phyloP scores from a whole-genome alignment of 495 filamentous ascomycete species.

The Schizothecium vesticola region DNA sequence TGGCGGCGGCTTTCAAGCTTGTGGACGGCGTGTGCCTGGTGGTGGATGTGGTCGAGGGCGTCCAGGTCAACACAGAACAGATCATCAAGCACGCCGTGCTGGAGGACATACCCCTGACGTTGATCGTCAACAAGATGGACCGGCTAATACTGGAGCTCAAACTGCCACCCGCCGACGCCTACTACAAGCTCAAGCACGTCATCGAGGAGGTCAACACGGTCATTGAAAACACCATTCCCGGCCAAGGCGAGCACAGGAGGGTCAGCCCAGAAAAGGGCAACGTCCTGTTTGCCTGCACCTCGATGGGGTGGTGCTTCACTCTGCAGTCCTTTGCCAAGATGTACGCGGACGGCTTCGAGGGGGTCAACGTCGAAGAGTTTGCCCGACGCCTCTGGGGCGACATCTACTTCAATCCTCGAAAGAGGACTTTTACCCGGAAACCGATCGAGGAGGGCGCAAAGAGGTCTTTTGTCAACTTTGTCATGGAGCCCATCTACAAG shows the following conservation, averaged over 20 bases:
- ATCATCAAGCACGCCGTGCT: constrained; percentile 93
- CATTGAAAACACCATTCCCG: constrained; percentile 83
- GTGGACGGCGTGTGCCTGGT: constrained; percentile 90
- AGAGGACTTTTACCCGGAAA: constrained; percentile 86
- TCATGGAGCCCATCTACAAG: constrained; percentile 96
- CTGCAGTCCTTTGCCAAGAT: constrained; percentile 88
- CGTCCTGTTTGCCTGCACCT: constrained; percentile 87
- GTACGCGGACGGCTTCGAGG: constrained; percentile 85
- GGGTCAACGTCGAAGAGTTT: constrained; percentile 75
- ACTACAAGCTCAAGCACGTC: constrained; percentile 97
- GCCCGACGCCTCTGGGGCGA: constrained; percentile 86
- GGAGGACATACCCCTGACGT: constrained; percentile 79
- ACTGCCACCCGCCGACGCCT: constrained; percentile 89
- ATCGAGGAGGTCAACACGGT: constrained; percentile 95
- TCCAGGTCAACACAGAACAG: constrained; percentile 93
- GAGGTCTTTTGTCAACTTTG: constrained; percentile 87
- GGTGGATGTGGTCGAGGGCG: constrained; percentile 96
- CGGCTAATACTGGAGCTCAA: constrained; percentile 91
- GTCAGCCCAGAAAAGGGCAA: constrained; percentile 96
- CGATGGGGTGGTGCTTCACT: constrained; percentile 96
- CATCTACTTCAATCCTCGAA: constrained; percentile 89
- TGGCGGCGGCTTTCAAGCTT: constrained; percentile 78
- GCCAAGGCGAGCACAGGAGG: constrained; percentile 70
- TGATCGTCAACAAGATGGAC: constrained; percentile 97
- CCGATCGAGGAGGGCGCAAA: constrained; percentile 73